Evolutionary conservation across 148 eudicot genomes (phyloP), one percentile per base, ranked within the genome.

Genomic region (Agrostemma githago): DNA sequence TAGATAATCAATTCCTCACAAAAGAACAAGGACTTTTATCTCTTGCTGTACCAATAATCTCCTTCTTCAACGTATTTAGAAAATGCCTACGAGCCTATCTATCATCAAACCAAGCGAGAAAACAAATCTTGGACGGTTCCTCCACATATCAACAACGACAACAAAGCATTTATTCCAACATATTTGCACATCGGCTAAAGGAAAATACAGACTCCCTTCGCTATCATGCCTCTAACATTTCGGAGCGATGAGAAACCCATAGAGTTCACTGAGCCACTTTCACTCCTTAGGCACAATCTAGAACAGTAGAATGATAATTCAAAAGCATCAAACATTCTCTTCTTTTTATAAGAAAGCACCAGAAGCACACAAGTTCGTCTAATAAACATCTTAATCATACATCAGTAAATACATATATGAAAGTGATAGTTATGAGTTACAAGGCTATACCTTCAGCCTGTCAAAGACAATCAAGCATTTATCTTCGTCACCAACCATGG

Each of bases 381-480:
- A 5, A 20, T 41, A 69, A 67, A 69, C 16, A 69, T 9, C 62
- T 60, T 60, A 60, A 46, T 34, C 61, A 68, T 44, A 46, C 57
- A 79, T 68, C n/a, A n/a, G n/a, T 16, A 8, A 44, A 21, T 70
- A 71, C 4, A 51, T 5, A 69, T 62, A 69, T 40, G 38, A 62
- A 74, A 34, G 67, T 16, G 60, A 69, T n/a, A 61, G 43, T 71
- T 59, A 39, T 73, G 43, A 15, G 72, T n/a, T 71, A 44, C 63
- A 51, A 73, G 74, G 74, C 16, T 48, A 77, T 86, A 91, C 98
- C 96, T 92, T 87, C 72, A 95, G 90, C 72, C 98, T 88, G 59
- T 86, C 82, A 80, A 88, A 92, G 63, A 95, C 98, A 70, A 88
- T 80, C 48, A 90, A 76, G 81, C 97, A 95, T 86, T 95, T 95